Conservation (phyloP, 345 rosid genomes). For the Eucalyptus urophylla region DNA sequence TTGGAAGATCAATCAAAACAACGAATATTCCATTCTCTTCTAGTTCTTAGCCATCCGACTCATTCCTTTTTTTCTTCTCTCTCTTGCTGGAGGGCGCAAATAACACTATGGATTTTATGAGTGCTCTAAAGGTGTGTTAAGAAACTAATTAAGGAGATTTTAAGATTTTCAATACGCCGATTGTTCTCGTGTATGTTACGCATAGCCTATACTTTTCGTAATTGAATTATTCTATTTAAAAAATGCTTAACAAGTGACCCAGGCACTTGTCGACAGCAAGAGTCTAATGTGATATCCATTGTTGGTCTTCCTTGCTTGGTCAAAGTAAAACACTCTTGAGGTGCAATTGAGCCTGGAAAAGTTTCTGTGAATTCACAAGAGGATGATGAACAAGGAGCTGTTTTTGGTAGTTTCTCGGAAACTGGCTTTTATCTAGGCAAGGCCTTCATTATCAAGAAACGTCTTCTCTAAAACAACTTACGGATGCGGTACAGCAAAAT, state of each 20-base stretch:
- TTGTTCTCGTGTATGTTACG: background rate
- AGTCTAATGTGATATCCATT: background rate
- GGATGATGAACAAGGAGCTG: background rate
- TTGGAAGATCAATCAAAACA: background rate
- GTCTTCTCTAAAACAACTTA: background rate
- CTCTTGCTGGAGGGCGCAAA: background rate
- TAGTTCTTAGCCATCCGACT: background rate
- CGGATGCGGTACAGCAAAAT: background rate
- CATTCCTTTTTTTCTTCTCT: background rate
- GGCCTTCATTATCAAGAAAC: background rate
- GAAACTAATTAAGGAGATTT: fast-evolving
- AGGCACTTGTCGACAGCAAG: background rate
- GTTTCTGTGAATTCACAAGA: background rate
- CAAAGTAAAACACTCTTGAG: background rate
- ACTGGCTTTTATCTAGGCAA: background rate
- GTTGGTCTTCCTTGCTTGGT: background rate
- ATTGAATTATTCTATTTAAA: background rate
- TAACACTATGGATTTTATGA: background rate
- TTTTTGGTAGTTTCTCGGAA: background rate
- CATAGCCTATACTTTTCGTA: background rate
- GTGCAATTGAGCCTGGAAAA: background rate
- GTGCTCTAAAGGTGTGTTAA: background rate
- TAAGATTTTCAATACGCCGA: background rate
- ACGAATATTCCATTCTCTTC: background rate
- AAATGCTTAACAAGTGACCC: background rate